Conservation (phyloP, 208 protist genomes). For the Lotmaria passim region DNA sequence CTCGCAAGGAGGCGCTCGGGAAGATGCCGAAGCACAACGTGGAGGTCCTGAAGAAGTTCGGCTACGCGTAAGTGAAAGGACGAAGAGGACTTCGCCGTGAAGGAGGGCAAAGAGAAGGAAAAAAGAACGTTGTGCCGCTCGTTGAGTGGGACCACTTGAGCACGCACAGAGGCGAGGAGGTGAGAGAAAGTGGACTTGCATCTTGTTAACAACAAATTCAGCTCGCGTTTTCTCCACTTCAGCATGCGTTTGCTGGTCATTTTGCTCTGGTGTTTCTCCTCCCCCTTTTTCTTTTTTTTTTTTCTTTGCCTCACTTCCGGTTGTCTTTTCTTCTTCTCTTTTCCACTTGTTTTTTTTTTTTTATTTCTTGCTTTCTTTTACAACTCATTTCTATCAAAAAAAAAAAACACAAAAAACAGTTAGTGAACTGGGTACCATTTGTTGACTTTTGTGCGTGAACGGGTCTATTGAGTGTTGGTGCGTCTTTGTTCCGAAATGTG, state of each 20-base stretch:
- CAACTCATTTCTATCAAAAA: slow-evolving; percentile 16
- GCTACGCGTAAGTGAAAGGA: slow-evolving; percentile 65
- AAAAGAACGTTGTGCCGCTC: not conserved
- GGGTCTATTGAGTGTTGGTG: too few species aligned
- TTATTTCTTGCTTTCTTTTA: slow-evolving; percentile 10
- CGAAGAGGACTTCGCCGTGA: too few species aligned
- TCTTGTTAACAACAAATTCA: too few species aligned
- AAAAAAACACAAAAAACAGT: not conserved
- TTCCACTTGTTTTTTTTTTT: slow-evolving; percentile 5
- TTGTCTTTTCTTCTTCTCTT: slow-evolving; percentile 1
- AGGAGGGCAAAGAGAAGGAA: slow-evolving; percentile 3
- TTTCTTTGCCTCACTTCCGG: too few species aligned
- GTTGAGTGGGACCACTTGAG: too few species aligned
- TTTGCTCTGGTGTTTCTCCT: slow-evolving; percentile 1
- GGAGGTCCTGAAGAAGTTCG: slow-evolving; percentile 91
- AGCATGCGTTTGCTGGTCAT: too few species aligned
- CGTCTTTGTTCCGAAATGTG: too few species aligned
- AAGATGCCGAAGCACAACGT: slow-evolving; percentile 91
- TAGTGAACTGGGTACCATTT: too few species aligned
- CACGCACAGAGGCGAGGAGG: too few species aligned
- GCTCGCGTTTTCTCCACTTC: not conserved
- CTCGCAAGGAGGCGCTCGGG: slow-evolving; percentile 71
- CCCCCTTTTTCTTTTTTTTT: slow-evolving; percentile 23
- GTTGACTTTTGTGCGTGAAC: not conserved
- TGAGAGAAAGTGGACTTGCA: too few species aligned